A percentile compares a stretch with the other conserved stretches of the same genome.
Evolutionary conservation across 345 rosid species (phyloP).

Genomic region (Sisymbrium irio): DNA sequence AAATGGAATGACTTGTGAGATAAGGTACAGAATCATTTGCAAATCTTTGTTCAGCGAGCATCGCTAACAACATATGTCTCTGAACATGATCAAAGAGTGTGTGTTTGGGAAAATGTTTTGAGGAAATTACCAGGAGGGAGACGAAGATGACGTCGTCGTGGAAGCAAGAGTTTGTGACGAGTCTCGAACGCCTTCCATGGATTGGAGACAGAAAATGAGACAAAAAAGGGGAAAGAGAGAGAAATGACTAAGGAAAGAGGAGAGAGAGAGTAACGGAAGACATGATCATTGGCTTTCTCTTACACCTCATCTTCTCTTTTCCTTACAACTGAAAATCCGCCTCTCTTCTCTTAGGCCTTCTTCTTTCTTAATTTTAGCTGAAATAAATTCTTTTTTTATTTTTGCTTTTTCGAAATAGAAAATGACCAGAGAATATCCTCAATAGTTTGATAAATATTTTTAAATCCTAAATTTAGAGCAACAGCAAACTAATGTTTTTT

Average conservation of each 20-base stretch:
- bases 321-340: constrained; percentile 25
- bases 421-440: constrained; percentile 21
- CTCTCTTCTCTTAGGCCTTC: neutral
- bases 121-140: constrained; percentile 26
- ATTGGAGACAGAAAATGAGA: constrained; percentile 17
- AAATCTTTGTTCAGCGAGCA: neutral
- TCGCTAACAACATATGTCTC: neutral
- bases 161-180: constrained; percentile 29
- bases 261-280: constrained; percentile 21
- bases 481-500: neutral
- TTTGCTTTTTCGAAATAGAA: constrained; percentile 8
- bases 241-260: constrained; percentile 20
- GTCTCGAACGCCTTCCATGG: constrained; percentile 36
- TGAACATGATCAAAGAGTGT: neutral
- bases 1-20: neutral
- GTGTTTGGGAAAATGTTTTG: no score
- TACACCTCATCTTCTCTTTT: constrained; percentile 27
- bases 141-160: constrained; percentile 30
- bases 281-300: constrained; percentile 21
- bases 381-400: neutral
- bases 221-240: constrained; percentile 3
- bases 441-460: neutral
- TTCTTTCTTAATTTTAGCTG: constrained; percentile 24
- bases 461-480: constrained; percentile 9
- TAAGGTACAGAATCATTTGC: constrained; percentile 2